Base-by-base conservation (phyloP, 257 asterid species). In the Avicennia marina region DNA sequence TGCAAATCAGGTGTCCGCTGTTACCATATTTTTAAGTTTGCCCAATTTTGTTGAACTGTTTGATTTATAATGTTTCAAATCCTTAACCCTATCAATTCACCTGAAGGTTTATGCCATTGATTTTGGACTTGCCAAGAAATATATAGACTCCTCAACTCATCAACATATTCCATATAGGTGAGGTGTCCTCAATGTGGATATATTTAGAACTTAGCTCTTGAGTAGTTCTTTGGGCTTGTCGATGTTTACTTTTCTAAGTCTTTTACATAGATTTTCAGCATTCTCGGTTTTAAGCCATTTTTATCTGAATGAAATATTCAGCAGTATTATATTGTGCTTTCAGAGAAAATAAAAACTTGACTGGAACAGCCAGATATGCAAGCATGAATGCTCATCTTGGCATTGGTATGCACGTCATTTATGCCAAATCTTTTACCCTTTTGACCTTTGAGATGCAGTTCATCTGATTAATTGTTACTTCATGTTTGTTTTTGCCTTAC, bases 321-420 rank as follows among this genome's bases (percentile, higher is more conserved):
- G 10, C 41, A 7, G 10, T 2, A 11, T 36, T 11, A 5, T 36
- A 25, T 4, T 12, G 49, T 39, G 16, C 33, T 53, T 80, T 65
- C 87, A 88, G 90, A 72, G 96, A 85, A 69, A 88, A 85, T 70
- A 85, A 88, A 73, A 85, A 85, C 54, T 73, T 88, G 80, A 88
- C 96, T 31, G 96, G 96, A 62, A 85, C 96, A 57, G 96, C 93
- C 33, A 76, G 95, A 74, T 88, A 88, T 76, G 97, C 97, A 7
- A 89, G 97, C 73, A 82, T 86, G 91, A 89, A 89, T 64, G 83
- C 96, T 1, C 96, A 87, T 72, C 86, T 87, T 53, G 96, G 96
- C 73, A 84, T 88, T 32, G 93, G 96, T 85, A 80, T 46, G 83
- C 42, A 54, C n/a, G 3, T 25, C 2, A 3, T 19, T 12, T 47